Evolutionary conservation across 2,329 filamentous ascomycete genomes (phyloP).

Genomic region (Metarhizium guizhouense): DNA sequence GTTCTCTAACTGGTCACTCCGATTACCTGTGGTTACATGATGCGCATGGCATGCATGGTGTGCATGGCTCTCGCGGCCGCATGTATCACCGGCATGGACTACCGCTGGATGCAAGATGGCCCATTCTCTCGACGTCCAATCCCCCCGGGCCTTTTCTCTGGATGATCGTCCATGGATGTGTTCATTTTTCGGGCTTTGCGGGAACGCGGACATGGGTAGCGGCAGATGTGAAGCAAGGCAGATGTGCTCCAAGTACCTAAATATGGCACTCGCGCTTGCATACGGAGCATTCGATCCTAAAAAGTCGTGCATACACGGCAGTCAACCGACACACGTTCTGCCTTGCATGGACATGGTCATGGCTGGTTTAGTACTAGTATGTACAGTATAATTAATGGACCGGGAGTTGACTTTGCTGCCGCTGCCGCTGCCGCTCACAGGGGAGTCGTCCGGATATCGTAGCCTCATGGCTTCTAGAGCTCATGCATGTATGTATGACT

Average conservation of each 20-base stretch:
- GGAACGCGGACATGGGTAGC: constrained; percentile 1
- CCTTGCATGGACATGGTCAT: no score
- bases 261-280: background rate
- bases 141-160: background rate
- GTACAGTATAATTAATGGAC: background rate
- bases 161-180: background rate
- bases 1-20: background rate
- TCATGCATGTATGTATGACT: background rate
- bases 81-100: constrained; percentile 1
- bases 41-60: background rate
- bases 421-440: background rate
- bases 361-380: background rate
- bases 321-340: background rate
- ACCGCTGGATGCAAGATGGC: background rate
- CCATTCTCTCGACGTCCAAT: background rate
- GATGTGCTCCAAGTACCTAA: constrained; percentile 2
- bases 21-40: background rate
- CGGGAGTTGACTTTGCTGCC: background rate
- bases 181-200: background rate
- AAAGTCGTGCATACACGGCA: background rate
- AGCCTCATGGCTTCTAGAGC: background rate
- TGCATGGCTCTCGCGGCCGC: background rate
- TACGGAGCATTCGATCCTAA: constrained; percentile 2
- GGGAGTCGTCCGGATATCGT: background rate
- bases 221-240: constrained; percentile 2